Percentiles rank a stretch among this genome's conserved stretches.
These are phyloP conservation scores for Penicillium goetzii DNA, from an alignment of 495 filamentous ascomycete genomes.

Conservation along the genomic window DNA sequence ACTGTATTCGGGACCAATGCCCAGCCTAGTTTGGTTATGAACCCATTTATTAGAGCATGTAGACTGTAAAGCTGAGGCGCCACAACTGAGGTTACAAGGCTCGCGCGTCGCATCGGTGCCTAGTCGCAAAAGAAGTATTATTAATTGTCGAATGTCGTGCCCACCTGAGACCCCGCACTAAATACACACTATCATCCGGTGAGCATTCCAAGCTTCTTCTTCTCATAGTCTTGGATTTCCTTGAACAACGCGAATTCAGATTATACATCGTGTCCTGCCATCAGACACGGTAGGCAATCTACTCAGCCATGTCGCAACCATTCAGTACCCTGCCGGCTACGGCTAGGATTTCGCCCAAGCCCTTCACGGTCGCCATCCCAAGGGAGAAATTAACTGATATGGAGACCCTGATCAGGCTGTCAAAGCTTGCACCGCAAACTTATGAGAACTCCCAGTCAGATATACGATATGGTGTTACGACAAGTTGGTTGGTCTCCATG, in stretches of 20 bases:
- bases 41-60: too few relatives aligned
- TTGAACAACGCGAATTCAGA: background rate
- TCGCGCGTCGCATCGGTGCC: background rate
- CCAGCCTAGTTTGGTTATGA: too few relatives aligned
- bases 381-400: conserved; percentile 53
- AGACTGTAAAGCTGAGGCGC: too few relatives aligned
- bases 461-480: conserved; percentile 56
- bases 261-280: background rate
- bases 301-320: conserved; percentile 30
- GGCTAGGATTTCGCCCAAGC: conserved; percentile 28
- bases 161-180: background rate
- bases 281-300: background rate
- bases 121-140: background rate
- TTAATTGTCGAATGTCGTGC: background rate
- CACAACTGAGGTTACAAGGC: background rate
- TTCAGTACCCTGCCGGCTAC: conserved; percentile 37
- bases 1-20: too few relatives aligned
- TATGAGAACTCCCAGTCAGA: conserved; percentile 55
- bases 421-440: conserved; percentile 54
- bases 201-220: background rate
- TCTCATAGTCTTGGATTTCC: background rate
- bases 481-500: conserved; percentile 59
- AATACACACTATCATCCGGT: background rate
- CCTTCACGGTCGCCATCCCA: conserved; percentile 49
- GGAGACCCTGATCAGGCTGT: conserved; percentile 51